Evolutionary conservation across 148 eudicot genomes (phyloP).

Genomic region (Oxyria digyna): DNA sequence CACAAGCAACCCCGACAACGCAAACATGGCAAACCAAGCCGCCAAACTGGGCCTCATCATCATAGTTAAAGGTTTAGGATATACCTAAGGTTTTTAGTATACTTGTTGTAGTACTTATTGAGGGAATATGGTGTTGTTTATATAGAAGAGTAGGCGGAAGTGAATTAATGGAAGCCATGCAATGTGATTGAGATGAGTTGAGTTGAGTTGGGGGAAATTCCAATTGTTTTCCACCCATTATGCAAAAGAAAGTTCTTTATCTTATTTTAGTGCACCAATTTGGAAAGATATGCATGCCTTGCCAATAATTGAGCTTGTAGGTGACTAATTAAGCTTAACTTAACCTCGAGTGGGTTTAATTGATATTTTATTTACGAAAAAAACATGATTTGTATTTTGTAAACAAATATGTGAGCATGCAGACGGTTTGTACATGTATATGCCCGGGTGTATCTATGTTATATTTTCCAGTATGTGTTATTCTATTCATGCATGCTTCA

Average conservation of each 20-base stretch:
- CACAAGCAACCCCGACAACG: constrained; percentile 7
- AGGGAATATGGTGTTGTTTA: background rate
- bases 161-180: constrained; percentile 2
- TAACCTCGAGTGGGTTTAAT: background rate
- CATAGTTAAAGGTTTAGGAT: background rate
- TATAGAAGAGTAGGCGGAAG: constrained; percentile 10
- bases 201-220: constrained; percentile 5
- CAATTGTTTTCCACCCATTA: background rate
- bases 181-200: background rate
- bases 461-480: no score
- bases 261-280: constrained; percentile 3
- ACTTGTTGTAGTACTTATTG: no score
- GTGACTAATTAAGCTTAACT: background rate
- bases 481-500: no score
- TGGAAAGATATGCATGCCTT: background rate
- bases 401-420: no score
- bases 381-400: no score
- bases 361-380: background rate
- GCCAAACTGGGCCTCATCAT: background rate
- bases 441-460: no score
- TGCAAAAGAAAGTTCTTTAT: background rate
- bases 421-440: no score
- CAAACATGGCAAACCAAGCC: background rate
- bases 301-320: background rate
- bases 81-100: no score